Base-by-base conservation (phyloP, 2,329 filamentous ascomycete species). In the Fusarium cyanostomum region DNA sequence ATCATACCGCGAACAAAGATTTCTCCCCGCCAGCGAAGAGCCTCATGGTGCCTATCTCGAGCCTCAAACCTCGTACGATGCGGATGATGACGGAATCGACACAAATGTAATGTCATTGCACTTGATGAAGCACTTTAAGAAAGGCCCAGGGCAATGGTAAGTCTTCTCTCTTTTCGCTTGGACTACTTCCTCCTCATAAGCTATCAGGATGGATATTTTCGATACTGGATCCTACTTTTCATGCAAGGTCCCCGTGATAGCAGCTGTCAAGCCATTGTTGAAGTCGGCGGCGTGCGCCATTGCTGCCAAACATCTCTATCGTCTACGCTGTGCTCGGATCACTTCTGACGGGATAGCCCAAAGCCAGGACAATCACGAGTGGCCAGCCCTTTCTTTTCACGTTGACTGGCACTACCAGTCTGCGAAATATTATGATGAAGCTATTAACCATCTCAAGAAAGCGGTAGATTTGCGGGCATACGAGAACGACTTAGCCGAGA, bases 401-500 rank as follows among this genome's bases (percentile, higher is more conserved):
- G 30, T 49, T 1, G 66, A 70, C 31, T 70, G 68, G 68, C 51
- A 52, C 2, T 70, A 69, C 1, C 44, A 69, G 9, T 69, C 67
- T 0, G 67, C 63, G 1, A 70, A 57, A 3, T 57, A 70, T 4
- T 70, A 70, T 3, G 60, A 69, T 1, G 60, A 70, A 37, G 68
- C 68, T 1, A 67, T 70, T 0, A 27, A 54, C 1, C 56, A 56
- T 26, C 16, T 70, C 0, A 70, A 67, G 16, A 54, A 41, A 0
- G 63, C 64, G 0, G 55, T 70, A 2, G 56, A 66, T 9, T 11
- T 60, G 2, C 46, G 41, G 5, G 52, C 33, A 1, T 82, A 85
- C 13, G 83, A 84, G 4, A 78, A 84, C 3, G 65, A 45, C 8
- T 12, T 50, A 0, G 48, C 52, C 0, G 69, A 68, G 0, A 66